Conservation (phyloP, 768 basidiomycete species). For the Lactifluus volemus region DNA sequence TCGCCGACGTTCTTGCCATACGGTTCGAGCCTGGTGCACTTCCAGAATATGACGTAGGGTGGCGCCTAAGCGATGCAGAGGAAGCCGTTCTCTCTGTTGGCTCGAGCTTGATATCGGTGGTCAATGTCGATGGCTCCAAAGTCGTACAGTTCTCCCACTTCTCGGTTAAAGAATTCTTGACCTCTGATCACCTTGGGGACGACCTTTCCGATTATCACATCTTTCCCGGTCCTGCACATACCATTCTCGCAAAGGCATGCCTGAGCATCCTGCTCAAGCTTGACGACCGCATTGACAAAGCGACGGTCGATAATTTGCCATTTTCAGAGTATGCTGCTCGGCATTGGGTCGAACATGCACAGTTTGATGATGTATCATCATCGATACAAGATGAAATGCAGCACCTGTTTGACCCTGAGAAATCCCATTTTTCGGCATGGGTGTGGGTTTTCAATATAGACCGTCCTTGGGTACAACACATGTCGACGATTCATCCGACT, state of each 20-base stretch:
- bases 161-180: conserved; percentile 4
- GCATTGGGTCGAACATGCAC: neutral
- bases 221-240: neutral
- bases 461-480: neutral
- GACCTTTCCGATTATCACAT: neutral
- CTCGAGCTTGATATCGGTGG: neutral
- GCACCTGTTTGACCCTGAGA: neutral
- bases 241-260: neutral
- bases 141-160: conserved; percentile 5
- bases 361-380: neutral
- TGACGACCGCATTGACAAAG: neutral
- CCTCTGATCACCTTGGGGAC: neutral
- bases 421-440: neutral
- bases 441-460: conserved; percentile 1
- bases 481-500: neutral
- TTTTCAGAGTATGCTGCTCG: neutral
- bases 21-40: neutral
- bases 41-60: neutral
- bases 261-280: neutral
- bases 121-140: neutral
- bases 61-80: neutral
- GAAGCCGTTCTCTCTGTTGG: conserved; percentile 2
- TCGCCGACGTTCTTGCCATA: conserved; percentile 1
- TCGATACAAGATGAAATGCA: neutral
- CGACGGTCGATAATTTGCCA: neutral